A percentile compares a stretch with the other conserved stretches of the same genome.
Conservation (phyloP, 129 eudicot genomes). For the Arctium minus region DNA sequence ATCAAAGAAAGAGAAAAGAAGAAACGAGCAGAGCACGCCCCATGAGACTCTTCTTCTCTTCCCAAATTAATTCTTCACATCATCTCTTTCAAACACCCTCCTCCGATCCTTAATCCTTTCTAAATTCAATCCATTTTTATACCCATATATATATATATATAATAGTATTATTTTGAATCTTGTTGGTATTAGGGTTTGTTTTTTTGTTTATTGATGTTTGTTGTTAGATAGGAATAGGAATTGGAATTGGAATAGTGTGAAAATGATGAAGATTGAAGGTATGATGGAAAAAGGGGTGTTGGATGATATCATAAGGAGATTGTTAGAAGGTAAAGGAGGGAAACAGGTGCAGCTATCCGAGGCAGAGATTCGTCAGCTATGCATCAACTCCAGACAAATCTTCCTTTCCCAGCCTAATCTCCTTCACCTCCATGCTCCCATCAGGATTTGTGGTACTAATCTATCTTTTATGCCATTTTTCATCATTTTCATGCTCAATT, state of each 20-base stretch:
- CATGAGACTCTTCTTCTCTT: background rate
- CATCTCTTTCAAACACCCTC: background rate
- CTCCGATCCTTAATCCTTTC: background rate
- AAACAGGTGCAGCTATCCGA: constrained; percentile 80
- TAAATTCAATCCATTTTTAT: background rate
- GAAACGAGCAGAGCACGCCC: constrained; percentile 28
- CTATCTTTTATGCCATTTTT: too few species aligned
- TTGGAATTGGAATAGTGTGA: background rate
- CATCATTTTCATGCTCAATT: too few species aligned
- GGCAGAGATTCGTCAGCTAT: constrained; percentile 76
- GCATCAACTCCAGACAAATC: constrained; percentile 62
- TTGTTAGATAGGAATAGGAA: background rate
- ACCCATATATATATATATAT: background rate
- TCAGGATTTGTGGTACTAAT: constrained; percentile 65
- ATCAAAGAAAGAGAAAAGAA: background rate
- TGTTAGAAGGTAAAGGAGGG: constrained; percentile 70
- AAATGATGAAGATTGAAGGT: constrained; percentile 75
- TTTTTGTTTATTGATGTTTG: background rate
- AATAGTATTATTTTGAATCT: too few species aligned
- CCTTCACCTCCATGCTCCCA: constrained; percentile 59
- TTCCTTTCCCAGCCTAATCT: constrained; percentile 78
- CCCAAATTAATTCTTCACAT: background rate
- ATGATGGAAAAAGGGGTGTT: constrained; percentile 63
- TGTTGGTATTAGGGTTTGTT: background rate
- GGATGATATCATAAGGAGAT: constrained; percentile 72